A percentile compares a stretch with the other conserved stretches of the same genome.
These are phyloP conservation scores for Ustilago hordei DNA, from an alignment of 1,284 basidiomycete genomes.

Conservation along the genomic window DNA sequence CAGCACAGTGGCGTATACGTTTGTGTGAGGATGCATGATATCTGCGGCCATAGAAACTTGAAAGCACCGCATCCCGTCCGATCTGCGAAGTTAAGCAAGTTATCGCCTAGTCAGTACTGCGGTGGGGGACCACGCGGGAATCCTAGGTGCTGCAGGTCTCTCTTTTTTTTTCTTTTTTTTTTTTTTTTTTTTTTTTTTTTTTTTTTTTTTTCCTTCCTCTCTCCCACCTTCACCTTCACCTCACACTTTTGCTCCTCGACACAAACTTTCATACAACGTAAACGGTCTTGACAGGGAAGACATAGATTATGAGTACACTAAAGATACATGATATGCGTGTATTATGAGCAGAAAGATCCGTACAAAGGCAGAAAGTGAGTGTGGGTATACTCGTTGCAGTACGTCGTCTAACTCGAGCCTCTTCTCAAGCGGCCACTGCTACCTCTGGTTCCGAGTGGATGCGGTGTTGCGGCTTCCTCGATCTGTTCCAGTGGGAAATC, in stretches of 20 bases:
- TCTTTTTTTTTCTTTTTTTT: conserved; percentile 1
- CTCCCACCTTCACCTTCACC: neutral
- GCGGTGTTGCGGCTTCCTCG: conserved; percentile 23
- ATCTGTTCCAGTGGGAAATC: conserved; percentile 33
- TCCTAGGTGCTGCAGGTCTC: conserved; percentile 82
- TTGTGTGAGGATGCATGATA: conserved; percentile 51
- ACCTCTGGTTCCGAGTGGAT: conserved; percentile 1
- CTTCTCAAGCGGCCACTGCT: neutral
- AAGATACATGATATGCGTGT: conserved; percentile 3
- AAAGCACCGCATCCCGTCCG: conserved; percentile 84
- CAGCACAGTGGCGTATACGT: neutral
- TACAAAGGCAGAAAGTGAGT: conserved; percentile 1
- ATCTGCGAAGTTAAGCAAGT: conserved; percentile 84
- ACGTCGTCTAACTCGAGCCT: neutral
- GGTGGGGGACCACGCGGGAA: conserved; percentile 86
- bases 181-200: neutral
- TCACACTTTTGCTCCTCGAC: neutral
- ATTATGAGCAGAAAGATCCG: neutral
- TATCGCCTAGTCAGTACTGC: conserved; percentile 84
- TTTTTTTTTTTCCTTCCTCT: neutral
- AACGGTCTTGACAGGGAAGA: neutral
- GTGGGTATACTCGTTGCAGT: neutral
- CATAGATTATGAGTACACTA: conserved; percentile 5
- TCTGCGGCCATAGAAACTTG: conserved; percentile 82
- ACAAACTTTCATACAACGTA: neutral